Conservation (phyloP, 371 early-diverging fungal genomes). For the Mortierella sp. region DNA sequence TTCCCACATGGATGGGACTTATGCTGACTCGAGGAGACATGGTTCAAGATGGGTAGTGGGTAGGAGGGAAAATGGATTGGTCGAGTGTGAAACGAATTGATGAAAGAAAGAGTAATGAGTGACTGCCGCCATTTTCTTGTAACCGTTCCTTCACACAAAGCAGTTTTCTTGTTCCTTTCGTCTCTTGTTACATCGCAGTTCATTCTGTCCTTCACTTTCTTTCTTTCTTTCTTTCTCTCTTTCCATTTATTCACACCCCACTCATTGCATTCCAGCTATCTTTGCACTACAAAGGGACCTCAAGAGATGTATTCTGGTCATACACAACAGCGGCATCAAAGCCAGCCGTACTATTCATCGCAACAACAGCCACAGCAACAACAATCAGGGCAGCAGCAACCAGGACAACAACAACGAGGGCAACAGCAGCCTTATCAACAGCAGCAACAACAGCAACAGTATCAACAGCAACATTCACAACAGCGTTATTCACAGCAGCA, state of each 20-base stretch:
- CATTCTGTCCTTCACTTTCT: neutral
- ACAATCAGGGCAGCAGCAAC: constrained; percentile 9
- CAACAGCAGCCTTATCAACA: constrained; percentile 3
- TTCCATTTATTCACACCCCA: neutral
- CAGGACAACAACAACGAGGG: constrained; percentile 5
- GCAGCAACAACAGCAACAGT: constrained; percentile 8
- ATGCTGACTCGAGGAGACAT: constrained; percentile 53
- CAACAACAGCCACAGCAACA: constrained; percentile 16
- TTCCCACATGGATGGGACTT: constrained; percentile 46
- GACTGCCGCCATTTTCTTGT: neutral
- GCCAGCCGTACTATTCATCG: neutral
- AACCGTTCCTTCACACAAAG: neutral
- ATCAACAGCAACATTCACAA: neutral
- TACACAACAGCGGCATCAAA: constrained; percentile 4
- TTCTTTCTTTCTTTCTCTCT: neutral
- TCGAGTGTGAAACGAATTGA: neutral
- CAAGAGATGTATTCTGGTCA: constrained; percentile 16
- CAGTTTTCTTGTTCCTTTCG: neutral
- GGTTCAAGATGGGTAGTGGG: neutral
- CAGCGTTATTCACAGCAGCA: constrained; percentile 14
- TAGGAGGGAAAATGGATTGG: no score
- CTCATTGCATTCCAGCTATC: neutral
- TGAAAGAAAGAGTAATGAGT: neutral
- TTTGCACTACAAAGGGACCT: neutral
- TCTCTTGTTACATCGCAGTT: neutral